Base-by-base conservation (phyloP, 2,329 filamentous ascomycete species). In the Aspergillus flavus region DNA sequence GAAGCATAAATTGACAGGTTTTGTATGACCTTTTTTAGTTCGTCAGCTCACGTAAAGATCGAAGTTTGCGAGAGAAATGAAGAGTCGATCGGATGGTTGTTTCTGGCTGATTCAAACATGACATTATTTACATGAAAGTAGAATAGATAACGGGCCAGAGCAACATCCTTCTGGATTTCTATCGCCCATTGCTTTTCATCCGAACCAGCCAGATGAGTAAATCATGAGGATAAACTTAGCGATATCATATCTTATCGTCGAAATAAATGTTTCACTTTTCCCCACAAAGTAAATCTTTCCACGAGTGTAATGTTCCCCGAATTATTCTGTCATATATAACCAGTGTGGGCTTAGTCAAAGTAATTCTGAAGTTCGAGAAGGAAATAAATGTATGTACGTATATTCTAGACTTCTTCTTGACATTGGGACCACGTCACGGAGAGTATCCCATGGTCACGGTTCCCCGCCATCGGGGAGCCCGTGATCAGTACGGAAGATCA, bases 401-500 rank as follows among this genome's bases (percentile, higher is more conserved):
- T 41, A n/a, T 41, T n/a, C 19, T 9, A 14, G n/a, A 46, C n/a
- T 21, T 46, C 19, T n/a, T 43, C 41, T 21, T 21, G 41, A 46
- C 21, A 46, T 46, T 46, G n/a, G n/a, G 11, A 23, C 21, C 43
- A 46, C 19, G 43, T 46, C 43, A 21, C 19, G n/a, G n/a, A 46
- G 5, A 10, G 46, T 14, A 9, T 16, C 23, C 23, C 43, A 11
- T 10, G n/a, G n/a, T 50, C 26, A 32, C 14, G 16, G 21, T 34
- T 53, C 30, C 50, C 50, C 50, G 50, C 50, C 28, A 14, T 34
- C 43, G 30, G 26, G 36, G 26, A 32, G 19, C 43, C 43, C 43
- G 57, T 54, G 52, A 54, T 39, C 52, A 16, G 19, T 14, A n/a
- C 21, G 23, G 45, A 41, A 23, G 57, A 59, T 59, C 57, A 39